Base-by-base conservation (phyloP, 352 stramenopile species). In the Aphanomyces euteiches region DNA sequence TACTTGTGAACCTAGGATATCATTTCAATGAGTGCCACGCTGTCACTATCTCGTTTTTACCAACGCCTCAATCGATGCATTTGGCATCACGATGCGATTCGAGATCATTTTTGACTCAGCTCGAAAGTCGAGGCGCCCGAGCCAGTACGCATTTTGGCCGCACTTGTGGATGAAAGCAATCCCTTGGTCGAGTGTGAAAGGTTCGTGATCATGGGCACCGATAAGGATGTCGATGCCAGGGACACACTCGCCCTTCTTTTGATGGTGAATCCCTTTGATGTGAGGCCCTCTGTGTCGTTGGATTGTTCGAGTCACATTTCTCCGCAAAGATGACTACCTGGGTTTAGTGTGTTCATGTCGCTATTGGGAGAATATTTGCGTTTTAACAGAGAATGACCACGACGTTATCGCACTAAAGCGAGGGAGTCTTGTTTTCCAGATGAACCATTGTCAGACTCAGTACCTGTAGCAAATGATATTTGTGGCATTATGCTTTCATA, bases 151-250 rank as follows among this genome's bases (percentile, higher is more conserved):
- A 66, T 96, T 94, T 70, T 94, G 87, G 7, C 90, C 90, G 40
- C 83, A 95, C 72, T 97, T 97, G 81, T 96, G 90, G 40, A 97
- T 88, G 43, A 97, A 80, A 1, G 89, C 93, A 34, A 87, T 80
- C 66, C 83, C 74, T 69, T 92, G 77, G 56, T 93, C 89, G 57
- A 92, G 66, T 47, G 90, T 91, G 60, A 96, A 89, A 0, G 88
- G 88, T 47, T 97, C 89, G 73, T 98, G 92, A 72, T 98, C 92
- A 73, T 98, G 92, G 8, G 90, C 90, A 13, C 92, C 92, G 19
- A 98, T 77, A 43, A 97, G 83, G 48, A 97, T 63, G 59, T 96
- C 79, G 39, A 96, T 93, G 6, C 84, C 84, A 5, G 80, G 78
- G 21, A 90, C 78, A 47, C 78, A 78, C 2, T 77, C 71, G 1